Conservation (phyloP, 768 basidiomycete genomes). For the Boletus sensibilis region DNA sequence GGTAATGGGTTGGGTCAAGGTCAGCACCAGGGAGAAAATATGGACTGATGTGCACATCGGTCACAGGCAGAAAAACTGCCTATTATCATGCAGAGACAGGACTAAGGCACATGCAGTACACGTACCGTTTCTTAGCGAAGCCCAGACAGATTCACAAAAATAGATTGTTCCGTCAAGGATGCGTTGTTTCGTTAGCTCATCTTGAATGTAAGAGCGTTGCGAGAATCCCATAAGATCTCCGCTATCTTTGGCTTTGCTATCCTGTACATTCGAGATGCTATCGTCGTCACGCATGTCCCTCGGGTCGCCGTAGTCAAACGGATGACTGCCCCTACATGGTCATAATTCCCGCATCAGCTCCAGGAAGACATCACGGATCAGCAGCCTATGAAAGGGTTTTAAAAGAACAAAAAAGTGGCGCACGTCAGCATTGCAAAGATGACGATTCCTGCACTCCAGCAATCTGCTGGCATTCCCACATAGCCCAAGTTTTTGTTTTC, state of each 20-base stretch:
- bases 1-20: background rate
- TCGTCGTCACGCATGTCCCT: constrained; percentile 15
- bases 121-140: constrained; percentile 56
- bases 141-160: constrained; percentile 58
- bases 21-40: constrained; percentile 9
- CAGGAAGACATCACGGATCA: background rate
- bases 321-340: constrained; percentile 61
- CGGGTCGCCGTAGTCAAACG: constrained; percentile 62
- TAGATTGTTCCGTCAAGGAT: constrained; percentile 64
- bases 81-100: background rate
- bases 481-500: constrained; percentile 74
- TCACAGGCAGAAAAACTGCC: constrained; percentile 1
- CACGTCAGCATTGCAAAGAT: constrained; percentile 84
- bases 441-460: constrained; percentile 84
- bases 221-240: constrained; percentile 31
- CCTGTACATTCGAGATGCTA: constrained; percentile 2
- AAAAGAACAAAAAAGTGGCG: constrained; percentile 31
- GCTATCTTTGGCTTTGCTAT: constrained; percentile 35
- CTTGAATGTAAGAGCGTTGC: constrained; percentile 43
- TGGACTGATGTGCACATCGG: background rate
- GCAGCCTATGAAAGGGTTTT: background rate
- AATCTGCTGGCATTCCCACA: constrained; percentile 82
- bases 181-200: constrained; percentile 62
- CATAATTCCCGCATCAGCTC: constrained; percentile 8
- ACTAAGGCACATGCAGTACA: background rate